Evolutionary conservation across 2,329 filamentous ascomycete genomes (phyloP), one percentile per base, ranked within the genome.

Genomic region (Huntiella abstrusa): DNA sequence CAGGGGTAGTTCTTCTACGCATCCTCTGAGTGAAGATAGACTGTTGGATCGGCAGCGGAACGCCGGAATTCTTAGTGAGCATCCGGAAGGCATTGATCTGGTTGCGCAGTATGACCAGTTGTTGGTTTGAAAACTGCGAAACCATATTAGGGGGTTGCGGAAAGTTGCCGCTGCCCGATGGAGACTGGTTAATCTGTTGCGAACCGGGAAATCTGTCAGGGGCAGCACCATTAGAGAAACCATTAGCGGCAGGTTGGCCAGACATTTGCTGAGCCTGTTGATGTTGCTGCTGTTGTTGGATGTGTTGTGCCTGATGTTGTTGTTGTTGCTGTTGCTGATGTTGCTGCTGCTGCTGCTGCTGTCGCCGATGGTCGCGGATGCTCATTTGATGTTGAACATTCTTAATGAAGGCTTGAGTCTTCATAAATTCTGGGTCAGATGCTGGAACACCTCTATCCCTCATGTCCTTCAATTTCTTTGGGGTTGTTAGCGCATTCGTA

Each of bases 21-120:
- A 79, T 73, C 42, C 80, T 75, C 49, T 81, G 77, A 39, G 80
- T 71, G 58, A 87, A 93, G 34, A 96, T 77, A 42, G 82, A 76
- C 56, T 88, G 82, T 58, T 93, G 85, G 52, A 94, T 73, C 51
- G 75, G 71, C 28, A 73, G 62, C 1, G 88, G 85, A 3, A 96
- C 75, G 1, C 86, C 80, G 11, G 81, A 70, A 54, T 94, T 94
- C 61, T 91, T 92, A 4, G 83, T 80, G 3, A 98, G 69, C 53
- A 86, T 71, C 62, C 92, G 92, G 64, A 95, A 96, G 0, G 88
- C 87, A 54, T 80, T 71, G 43, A 96, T 94, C 59, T 98, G 91
- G 53, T 83, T 79, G 50, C 84, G 73, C 7, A 98, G 66, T 38
- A 83, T 75, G 17, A 72, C 69, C 40, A 94, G 66, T 59, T 98